Evolutionary conservation across 805 yeast genomes (phyloP), one percentile per base, ranked within the genome.

Genomic region (Ogataea degrootiae): DNA sequence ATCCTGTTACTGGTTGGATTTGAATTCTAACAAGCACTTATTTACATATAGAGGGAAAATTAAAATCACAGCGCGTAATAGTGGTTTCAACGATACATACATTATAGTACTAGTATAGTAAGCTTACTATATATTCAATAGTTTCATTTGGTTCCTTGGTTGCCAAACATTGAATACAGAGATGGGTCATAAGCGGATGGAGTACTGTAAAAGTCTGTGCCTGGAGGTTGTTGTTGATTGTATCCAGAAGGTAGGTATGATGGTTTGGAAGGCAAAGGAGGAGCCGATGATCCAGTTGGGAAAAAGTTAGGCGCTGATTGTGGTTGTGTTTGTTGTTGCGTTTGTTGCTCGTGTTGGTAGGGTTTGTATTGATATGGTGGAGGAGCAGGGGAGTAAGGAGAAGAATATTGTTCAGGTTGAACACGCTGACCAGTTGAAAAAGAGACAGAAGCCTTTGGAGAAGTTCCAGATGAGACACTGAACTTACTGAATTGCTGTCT

Each of bases 121-220:
- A 19, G 21, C 21, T 19, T 3, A 19, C 21, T 19, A 9, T 9
- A 8, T 9, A 9, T 9, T 40, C 9, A 16, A 33, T 16, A 41
- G 19, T 2, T 33, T 15, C 23, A 33, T 41, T 38, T 37, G 49
- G 50, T 50, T 19, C 47, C 46, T 37, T 49, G 57, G 26, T 44
- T 52, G 37, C 61, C 59, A 51, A 63, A 66, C 43, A 56, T 59
- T 12, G 76, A 68, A 52, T 77, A 76, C 63, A 77, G 56, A 43
- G 71, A 62, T 6, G 76, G 73, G 59, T 76, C 74, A 56, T 70
- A 78, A 3, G 73, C 77, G 2, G 82, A 73, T 1, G 82, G 80
- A 5, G 72, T 75, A 40, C 69, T 69, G 52, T 77, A 78, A 50
- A 76, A 74, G 23, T 75, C 74, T 8, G 48, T 44, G 6, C 49